Evolutionary conservation across 2,329 filamentous ascomycete genomes (phyloP).

Genomic region (Iodosphaeria phyllophila): DNA sequence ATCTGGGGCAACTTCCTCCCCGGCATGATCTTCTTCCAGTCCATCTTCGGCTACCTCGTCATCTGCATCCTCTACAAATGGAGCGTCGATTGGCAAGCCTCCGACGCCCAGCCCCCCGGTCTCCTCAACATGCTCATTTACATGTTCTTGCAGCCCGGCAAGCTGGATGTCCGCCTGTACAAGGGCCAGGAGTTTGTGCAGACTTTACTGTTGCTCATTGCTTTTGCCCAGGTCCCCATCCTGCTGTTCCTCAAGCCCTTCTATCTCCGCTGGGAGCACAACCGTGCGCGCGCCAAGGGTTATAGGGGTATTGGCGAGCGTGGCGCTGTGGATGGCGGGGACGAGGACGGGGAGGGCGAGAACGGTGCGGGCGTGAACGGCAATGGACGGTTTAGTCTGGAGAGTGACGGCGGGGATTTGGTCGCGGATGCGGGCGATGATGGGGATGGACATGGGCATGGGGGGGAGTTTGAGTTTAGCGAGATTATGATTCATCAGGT

Average conservation of each 20-base stretch:
- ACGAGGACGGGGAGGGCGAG: conserved; percentile 54
- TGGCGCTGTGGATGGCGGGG: conserved; percentile 78
- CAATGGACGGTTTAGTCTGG: conserved; percentile 46
- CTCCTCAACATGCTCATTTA: conserved; percentile 98
- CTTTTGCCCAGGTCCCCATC: conserved; percentile 72
- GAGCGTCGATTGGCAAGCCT: conserved; percentile 67
- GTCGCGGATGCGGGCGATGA: conserved; percentile 39
- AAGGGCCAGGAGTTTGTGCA: conserved; percentile 58
- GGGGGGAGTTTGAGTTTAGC: conserved; percentile 94
- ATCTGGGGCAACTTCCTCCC: conserved; percentile 96
- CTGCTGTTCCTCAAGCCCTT: conserved; percentile 90
- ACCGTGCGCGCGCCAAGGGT: conserved; percentile 67
- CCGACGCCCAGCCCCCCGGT: conserved; percentile 55
- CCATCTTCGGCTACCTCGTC: conserved; percentile 93
- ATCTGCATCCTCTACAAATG: conserved; percentile 95
- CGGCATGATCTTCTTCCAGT: conserved; percentile 98
- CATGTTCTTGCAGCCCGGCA: conserved; percentile 91
- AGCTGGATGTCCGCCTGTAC: conserved; percentile 55
- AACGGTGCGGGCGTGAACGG: too few relatives aligned
- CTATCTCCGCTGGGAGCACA: conserved; percentile 87
- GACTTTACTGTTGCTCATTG: conserved; percentile 59
- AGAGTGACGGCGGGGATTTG: conserved; percentile 48
- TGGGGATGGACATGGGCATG: conserved; percentile 61
- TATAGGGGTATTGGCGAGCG: conserved; percentile 89
- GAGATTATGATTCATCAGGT: conserved; percentile 98